Percentiles rank a stretch among this genome's conserved stretches.
phyloP scores from a whole-genome alignment of 768 basidiomycete genomes.

The Boletus rubescentipes region DNA sequence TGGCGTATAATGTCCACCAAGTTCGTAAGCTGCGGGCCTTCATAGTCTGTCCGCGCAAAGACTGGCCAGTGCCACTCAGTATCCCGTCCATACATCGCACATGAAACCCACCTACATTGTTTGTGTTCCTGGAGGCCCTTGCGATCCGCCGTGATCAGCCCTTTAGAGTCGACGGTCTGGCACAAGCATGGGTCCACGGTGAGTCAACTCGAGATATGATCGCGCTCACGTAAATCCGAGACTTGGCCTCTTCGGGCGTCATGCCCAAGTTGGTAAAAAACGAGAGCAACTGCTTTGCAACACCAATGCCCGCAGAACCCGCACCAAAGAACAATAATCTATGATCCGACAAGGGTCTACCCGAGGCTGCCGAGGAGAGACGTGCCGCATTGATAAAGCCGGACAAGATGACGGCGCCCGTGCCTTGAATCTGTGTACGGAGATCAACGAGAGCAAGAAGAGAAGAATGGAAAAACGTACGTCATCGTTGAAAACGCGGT shows the following conservation, averaged over 20 bases:
- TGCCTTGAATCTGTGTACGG: constrained; percentile 58
- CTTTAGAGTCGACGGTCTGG: constrained; percentile 75
- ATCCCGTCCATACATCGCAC: neutral
- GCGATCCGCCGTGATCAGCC: constrained; percentile 69
- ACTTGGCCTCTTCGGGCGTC: constrained; percentile 62
- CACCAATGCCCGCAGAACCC: constrained; percentile 53
- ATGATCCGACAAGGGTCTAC: constrained; percentile 44
- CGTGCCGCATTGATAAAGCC: constrained; percentile 75
- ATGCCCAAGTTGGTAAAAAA: constrained; percentile 56
- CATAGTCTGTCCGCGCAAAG: constrained; percentile 71
- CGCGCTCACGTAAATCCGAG: constrained; percentile 60
- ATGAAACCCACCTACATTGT: constrained; percentile 44
- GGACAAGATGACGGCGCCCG: constrained; percentile 72
- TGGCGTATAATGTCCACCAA: constrained; percentile 66
- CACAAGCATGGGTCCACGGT: neutral
- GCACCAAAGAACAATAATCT: constrained; percentile 60
- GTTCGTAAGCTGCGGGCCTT: constrained; percentile 58
- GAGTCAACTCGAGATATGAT: neutral
- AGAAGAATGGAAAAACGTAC: constrained; percentile 37
- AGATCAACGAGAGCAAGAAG: neutral
- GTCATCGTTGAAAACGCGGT: constrained; percentile 73
- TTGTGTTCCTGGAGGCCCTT: constrained; percentile 73
- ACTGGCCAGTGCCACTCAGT: constrained; percentile 33
- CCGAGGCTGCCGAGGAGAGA: constrained; percentile 49
- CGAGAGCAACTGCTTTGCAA: constrained; percentile 48